These are phyloP conservation scores for Jacaranda mimosifolia DNA, from an alignment of 257 asterid genomes.

Conservation along the genomic window DNA sequence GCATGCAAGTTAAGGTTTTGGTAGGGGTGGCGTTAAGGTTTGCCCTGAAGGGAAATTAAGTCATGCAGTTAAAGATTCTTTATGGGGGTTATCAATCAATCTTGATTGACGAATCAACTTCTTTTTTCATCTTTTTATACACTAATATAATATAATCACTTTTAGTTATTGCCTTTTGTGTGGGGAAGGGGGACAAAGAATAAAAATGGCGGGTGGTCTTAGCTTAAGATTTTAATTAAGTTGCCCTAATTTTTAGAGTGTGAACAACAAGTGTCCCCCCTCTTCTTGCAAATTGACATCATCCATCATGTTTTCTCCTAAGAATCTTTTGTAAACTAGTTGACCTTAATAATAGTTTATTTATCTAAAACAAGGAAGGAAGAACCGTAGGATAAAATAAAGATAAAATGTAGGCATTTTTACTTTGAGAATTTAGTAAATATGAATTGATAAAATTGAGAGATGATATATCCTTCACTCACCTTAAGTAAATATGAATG, in stretches of 20 bases:
- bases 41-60: slow-evolving; percentile 29
- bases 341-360: neutral
- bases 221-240: neutral
- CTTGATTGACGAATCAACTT: slow-evolving; percentile 14
- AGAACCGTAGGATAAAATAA: neutral
- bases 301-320: slow-evolving; percentile 30
- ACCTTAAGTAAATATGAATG: too few relatives aligned
- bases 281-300: slow-evolving; percentile 34
- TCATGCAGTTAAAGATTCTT: neutral
- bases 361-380: neutral
- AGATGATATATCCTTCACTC: too few relatives aligned
- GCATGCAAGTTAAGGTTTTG: too few relatives aligned
- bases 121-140: neutral
- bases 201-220: slow-evolving; percentile 16
- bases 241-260: neutral
- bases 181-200: slow-evolving; percentile 23
- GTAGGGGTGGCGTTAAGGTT: neutral
- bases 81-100: neutral
- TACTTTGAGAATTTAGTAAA: neutral
- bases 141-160: neutral
- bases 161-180: neutral
- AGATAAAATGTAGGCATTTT: neutral
- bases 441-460: too few relatives aligned
- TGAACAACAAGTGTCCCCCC: slow-evolving; percentile 12
- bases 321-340: neutral